Base-by-base conservation (phyloP, 129 eudicot species). In the Lactuca saligna region DNA sequence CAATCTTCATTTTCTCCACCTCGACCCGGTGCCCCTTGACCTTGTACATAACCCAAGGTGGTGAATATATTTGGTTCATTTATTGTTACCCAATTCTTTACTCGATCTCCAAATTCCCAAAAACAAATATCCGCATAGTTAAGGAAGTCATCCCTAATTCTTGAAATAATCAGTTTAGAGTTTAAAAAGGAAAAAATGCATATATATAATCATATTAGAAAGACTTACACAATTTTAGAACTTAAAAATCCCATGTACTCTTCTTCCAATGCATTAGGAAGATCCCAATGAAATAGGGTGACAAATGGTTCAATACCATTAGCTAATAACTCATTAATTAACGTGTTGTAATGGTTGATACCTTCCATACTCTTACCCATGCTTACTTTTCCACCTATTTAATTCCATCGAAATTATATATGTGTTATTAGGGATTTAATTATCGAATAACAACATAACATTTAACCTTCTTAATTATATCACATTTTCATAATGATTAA, bases 71-170 rank as follows among this genome's bases (percentile, higher is more conserved):
- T 61, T 17, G 81, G 85, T 38, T 84, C 88, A 16, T 84, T 80
- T 4, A 80, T 3, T 3, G 85, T 80, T 70, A 70, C 68, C 88
- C 88, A 77, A 50, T 73, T 37, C 72, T 68, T 79, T 38, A 83
- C 85, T 8, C 84, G 71, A 16, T 83, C 85, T 7, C 88, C 88
- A 53, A 80, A 84, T 50, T 71, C 71, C 73, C 74, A 59, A 25
- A 76, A 76, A 17, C 81, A 81, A 34, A 76, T 49, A 32, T 76
- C 85, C 17, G 64, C 81, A 16, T 65, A 81, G 25, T 39, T 51
- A n/a, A 46, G 32, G 34, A 75, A 71, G 35, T 71, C 81, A 0
- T 72, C 66, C 60, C 81, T 81, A 42, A 14, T 17, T 38, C 7
- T 50, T 25, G 10, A 25, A 57, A 10, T 1, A 38, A 17, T 55